Conservation (phyloP, 2,329 filamentous ascomycete species). For the Cryphonectria parasitica region DNA sequence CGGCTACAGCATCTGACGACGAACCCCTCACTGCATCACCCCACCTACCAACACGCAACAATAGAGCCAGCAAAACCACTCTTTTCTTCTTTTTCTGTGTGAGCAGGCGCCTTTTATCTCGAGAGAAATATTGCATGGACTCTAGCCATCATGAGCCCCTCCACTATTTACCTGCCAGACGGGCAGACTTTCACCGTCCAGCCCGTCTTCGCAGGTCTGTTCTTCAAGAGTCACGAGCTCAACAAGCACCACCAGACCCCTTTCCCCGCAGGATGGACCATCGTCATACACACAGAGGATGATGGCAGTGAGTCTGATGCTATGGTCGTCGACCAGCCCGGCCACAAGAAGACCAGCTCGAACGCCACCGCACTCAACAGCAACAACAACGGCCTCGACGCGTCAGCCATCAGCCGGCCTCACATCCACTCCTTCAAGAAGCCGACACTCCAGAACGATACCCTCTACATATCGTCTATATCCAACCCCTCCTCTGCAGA, state of each 20-base stretch:
- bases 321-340: conserved; percentile 15
- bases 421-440: conserved; percentile 68
- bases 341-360: not conserved
- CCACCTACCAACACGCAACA: not conserved
- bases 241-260: conserved; percentile 65
- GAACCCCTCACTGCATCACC: conserved; percentile 1
- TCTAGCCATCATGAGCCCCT: conserved; percentile 13
- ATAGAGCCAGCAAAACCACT: not conserved
- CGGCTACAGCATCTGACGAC: not conserved
- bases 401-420: conserved; percentile 33
- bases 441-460: conserved; percentile 79
- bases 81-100: not conserved
- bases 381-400: conserved; percentile 5
- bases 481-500: conserved; percentile 81
- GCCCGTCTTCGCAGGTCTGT: conserved; percentile 88
- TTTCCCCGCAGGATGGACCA: conserved; percentile 87
- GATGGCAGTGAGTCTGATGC: conserved; percentile 32
- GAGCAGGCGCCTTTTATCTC: not conserved
- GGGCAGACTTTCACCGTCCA: conserved; percentile 81
- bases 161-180: conserved; percentile 75
- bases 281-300: conserved; percentile 76
- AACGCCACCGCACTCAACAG: not conserved
- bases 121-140: too few species aligned
- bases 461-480: conserved; percentile 89
- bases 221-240: conserved; percentile 83